phyloP scores from a whole-genome alignment of 805 yeast genomes.

The Martiniozyma abietophila region DNA sequence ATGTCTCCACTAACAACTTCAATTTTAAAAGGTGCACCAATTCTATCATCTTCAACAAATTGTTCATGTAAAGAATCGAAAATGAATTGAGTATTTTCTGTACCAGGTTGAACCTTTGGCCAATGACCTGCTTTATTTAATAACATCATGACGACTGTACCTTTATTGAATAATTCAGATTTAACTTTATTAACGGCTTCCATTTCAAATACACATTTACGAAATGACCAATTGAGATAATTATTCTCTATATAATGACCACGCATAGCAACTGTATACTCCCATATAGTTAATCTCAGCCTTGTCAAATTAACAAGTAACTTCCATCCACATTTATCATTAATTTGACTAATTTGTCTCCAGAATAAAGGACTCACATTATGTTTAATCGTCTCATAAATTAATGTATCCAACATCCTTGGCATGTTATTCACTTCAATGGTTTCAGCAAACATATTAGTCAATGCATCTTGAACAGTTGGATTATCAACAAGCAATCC shows the following conservation, averaged over 20 bases:
- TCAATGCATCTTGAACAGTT: not conserved
- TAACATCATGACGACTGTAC: slow-evolving; percentile 7
- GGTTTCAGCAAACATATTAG: slow-evolving; percentile 4
- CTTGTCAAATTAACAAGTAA: slow-evolving; percentile 7
- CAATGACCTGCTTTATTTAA: slow-evolving; percentile 6
- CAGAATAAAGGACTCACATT: too few relatives aligned
- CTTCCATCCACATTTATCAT: slow-evolving; percentile 6
- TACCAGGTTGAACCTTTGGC: slow-evolving; percentile 4
- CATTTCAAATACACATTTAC: slow-evolving; percentile 11
- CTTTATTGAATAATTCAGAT: slow-evolving; percentile 2
- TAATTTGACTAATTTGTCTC: too few relatives aligned
- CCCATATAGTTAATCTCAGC: slow-evolving; percentile 8
- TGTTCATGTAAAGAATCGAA: slow-evolving; percentile 10
- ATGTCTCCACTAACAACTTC: slow-evolving; percentile 1
- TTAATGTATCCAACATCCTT: slow-evolving; percentile 2
- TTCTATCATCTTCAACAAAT: slow-evolving; percentile 4
- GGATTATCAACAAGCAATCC: not conserved
- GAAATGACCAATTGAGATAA: slow-evolving; percentile 7
- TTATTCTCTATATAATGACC: slow-evolving; percentile 9
- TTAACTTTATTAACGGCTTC: slow-evolving; percentile 9
- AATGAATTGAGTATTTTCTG: slow-evolving; percentile 8
- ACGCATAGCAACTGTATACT: slow-evolving; percentile 7
- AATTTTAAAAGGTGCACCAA: slow-evolving; percentile 8
- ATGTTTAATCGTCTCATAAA: slow-evolving; percentile 8
- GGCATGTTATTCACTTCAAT: slow-evolving; percentile 1